These are phyloP conservation scores for Hypsizygus marmoreus DNA, from an alignment of 768 basidiomycete species.

Conservation along the genomic window DNA sequence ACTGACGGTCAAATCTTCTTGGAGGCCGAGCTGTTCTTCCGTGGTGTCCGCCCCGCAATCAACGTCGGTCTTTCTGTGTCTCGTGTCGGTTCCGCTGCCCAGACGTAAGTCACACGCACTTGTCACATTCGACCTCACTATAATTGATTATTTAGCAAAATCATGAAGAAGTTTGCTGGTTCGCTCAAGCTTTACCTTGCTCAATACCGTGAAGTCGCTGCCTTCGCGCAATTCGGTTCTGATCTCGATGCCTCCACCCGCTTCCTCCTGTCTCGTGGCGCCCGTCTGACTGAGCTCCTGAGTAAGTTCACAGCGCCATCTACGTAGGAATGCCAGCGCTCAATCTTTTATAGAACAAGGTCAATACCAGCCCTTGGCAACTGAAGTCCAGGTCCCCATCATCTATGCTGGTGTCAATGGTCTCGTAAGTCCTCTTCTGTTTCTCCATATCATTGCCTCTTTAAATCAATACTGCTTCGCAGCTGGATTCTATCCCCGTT, in stretches of 20 bases:
- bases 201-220: slow-evolving; percentile 99
- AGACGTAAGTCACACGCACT: slow-evolving; percentile 70
- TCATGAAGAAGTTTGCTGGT: slow-evolving; percentile 99
- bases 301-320: slow-evolving; percentile 48
- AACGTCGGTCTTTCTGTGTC: slow-evolving; percentile 99
- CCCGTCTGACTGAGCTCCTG: slow-evolving; percentile 95
- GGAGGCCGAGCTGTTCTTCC: slow-evolving; percentile 99
- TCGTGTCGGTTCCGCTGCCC: slow-evolving; percentile 99
- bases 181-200: slow-evolving; percentile 99
- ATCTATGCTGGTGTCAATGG: slow-evolving; percentile 99
- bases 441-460: background rate
- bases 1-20: slow-evolving; percentile 99
- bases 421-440: slow-evolving; percentile 59
- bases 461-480: slow-evolving; percentile 2
- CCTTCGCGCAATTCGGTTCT: slow-evolving; percentile 99
- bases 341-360: slow-evolving; percentile 76
- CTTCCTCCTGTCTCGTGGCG: slow-evolving; percentile 97
- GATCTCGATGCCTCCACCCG: slow-evolving; percentile 99
- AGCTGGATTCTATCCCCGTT: slow-evolving; percentile 95
- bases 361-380: slow-evolving; percentile 93
- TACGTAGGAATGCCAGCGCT: slow-evolving; percentile 7
- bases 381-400: slow-evolving; percentile 97
- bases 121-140: slow-evolving; percentile 2
- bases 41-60: slow-evolving; percentile 99
- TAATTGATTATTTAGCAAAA: slow-evolving; percentile 57